Evolutionary conservation across 1,284 basidiomycete species (phyloP).

Genomic region (Ustilago nuda): DNA sequence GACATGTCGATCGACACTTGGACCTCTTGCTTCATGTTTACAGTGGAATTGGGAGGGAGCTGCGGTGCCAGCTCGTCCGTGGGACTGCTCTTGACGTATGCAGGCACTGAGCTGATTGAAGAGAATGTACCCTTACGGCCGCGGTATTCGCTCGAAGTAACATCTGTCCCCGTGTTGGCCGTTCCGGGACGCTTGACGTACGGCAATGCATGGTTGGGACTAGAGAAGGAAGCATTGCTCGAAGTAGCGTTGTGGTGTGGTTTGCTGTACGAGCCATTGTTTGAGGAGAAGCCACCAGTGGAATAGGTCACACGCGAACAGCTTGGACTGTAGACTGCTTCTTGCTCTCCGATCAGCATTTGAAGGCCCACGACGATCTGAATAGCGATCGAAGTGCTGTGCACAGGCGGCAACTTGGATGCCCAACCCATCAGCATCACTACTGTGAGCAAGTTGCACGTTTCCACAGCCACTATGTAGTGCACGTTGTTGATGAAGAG

Average conservation of each 20-base stretch:
- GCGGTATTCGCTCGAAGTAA: not conserved
- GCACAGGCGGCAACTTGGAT: conserved; percentile 24
- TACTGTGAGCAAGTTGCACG: conserved; percentile 37
- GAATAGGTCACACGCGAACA: conserved; percentile 21
- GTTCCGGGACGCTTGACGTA: conserved; percentile 44
- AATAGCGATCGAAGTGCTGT: conserved; percentile 36
- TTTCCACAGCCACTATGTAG: conserved; percentile 42
- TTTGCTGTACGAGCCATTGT: conserved; percentile 16
- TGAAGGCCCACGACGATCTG: conserved; percentile 42
- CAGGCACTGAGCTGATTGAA: conserved; percentile 25
- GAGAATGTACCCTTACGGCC: conserved; percentile 23
- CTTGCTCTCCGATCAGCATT: conserved; percentile 50
- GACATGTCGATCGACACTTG: conserved; percentile 32
- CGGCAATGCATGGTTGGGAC: conserved; percentile 5
- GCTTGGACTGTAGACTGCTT: conserved; percentile 43
- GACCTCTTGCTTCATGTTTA: conserved; percentile 17
- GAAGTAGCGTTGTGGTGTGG: conserved; percentile 2
- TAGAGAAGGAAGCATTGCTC: conserved; percentile 14
- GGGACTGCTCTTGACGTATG: conserved; percentile 15
- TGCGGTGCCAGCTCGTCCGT: conserved; percentile 10
- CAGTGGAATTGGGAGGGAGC: conserved; percentile 12
- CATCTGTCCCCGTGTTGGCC: conserved; percentile 15
- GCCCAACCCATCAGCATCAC: conserved; percentile 38
- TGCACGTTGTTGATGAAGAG: conserved; percentile 53
- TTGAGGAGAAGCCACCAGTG: conserved; percentile 4